Base-by-base conservation (phyloP, 139 green algal species). In the Picochlorum sp. region DNA sequence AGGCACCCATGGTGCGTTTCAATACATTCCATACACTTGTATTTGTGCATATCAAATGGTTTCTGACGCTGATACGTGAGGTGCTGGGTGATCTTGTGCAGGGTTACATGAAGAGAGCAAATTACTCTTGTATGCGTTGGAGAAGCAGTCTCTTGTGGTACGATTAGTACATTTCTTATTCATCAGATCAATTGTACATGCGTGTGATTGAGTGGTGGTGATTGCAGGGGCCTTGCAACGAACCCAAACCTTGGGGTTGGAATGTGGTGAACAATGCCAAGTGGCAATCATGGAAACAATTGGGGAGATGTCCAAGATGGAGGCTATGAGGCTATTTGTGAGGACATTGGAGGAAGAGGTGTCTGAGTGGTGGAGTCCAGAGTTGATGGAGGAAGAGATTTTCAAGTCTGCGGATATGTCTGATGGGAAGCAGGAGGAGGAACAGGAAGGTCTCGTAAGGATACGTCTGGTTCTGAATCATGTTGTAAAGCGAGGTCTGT, bases 261-360 rank as follows among this genome's bases (percentile, higher is more conserved):
- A 91, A 94, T 50, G 78, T 89, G 24, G 82, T 91, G 32, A 88
- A 93, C 75, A 77, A 71, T 38, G 85, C 90, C 2, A 97, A 96
- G 69, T 90, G 81, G 77, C 71, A 83, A 45, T 70, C 66, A 13
- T 94, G 86, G 85, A 86, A 75, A n/a, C 71, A 89, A 65, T 79
- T 96, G 52, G 88, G 2, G 76, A 86, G 49, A 94, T 97, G 86
- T 49, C 75, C 4, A 52, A 67, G 4, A 78, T 90, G 34, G 92
- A 98, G 70, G 92, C 92, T 4, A 97, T 97, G 92, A 74, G 90
- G 2, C 81, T 97, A 23, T 98, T 89, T 49, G 90, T 98, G 3
- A 78, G 81, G n/a, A 83, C 85, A 0, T 58, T 98, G 13, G 91
- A 97, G 21, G 85, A 92, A 54, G 85, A 92, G 49, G 57, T 79